Evolutionary conservation across 352 stramenopile genomes (phyloP).

Genomic region (Pythium brachiatum): DNA sequence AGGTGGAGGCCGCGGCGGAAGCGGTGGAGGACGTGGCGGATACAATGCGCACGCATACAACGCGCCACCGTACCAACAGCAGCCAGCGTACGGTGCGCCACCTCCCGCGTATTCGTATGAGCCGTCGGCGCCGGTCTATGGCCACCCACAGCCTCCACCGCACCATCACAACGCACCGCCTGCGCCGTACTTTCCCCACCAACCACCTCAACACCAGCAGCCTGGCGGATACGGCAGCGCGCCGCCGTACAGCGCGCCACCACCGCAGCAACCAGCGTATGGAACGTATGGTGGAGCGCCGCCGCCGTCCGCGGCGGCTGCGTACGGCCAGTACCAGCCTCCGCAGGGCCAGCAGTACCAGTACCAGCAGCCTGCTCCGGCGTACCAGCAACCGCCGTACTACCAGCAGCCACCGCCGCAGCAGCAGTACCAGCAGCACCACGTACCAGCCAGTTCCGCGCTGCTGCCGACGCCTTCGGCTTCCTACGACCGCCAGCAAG

Average conservation of each 20-base stretch:
- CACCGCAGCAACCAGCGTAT: background rate
- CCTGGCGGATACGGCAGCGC: background rate
- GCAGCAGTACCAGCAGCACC: constrained; percentile 7
- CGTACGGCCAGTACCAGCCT: constrained; percentile 6
- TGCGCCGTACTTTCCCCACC: constrained; percentile 2
- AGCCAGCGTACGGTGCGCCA: constrained; percentile 1
- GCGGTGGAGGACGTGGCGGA: background rate
- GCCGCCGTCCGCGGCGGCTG: constrained; percentile 3
- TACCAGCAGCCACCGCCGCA: constrained; percentile 10
- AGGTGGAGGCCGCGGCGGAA: background rate
- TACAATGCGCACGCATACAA: constrained; percentile 1
- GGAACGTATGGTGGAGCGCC: background rate
- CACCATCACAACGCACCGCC: constrained; percentile 3
- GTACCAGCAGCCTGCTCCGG: constrained; percentile 23
- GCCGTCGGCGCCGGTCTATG: constrained; percentile 12
- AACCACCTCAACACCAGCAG: background rate
- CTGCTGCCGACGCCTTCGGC: constrained; percentile 12
- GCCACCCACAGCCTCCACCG: constrained; percentile 4
- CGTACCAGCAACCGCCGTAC: constrained; percentile 20
- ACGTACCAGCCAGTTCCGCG: constrained; percentile 12
- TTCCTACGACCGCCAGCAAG: constrained; percentile 15
- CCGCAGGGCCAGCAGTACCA: background rate
- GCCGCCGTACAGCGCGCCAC: background rate
- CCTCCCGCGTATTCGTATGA: constrained; percentile 12
- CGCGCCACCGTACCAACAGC: constrained; percentile 4